These are phyloP conservation scores for Cladorrhinum sp. DNA, from an alignment of 2,329 filamentous ascomycete genomes.

Conservation along the genomic window DNA sequence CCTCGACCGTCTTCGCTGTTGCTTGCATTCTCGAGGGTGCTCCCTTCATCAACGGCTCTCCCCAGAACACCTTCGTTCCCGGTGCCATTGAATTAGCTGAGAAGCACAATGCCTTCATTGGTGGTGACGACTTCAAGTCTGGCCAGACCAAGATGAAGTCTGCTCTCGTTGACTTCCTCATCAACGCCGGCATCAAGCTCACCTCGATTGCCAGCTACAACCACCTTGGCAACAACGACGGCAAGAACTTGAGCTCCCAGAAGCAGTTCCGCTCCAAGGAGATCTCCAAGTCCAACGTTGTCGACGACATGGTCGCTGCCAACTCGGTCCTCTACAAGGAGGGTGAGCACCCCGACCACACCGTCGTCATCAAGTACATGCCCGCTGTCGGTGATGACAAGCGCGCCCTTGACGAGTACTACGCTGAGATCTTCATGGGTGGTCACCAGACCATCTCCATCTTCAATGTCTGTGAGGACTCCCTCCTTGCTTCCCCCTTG, in stretches of 20 bases:
- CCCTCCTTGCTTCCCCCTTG: constrained; percentile 87
- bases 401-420: constrained; percentile 98
- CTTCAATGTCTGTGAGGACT: constrained; percentile 99
- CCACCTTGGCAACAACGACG: constrained; percentile 98
- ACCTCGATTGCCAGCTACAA: constrained; percentile 99
- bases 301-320: constrained; percentile 98
- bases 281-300: constrained; percentile 98
- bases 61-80: constrained; percentile 98
- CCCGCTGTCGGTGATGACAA: constrained; percentile 98
- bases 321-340: constrained; percentile 87
- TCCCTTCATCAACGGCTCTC: constrained; percentile 98
- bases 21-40: constrained; percentile 85
- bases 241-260: constrained; percentile 96
- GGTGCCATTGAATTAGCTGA: constrained; percentile 87
- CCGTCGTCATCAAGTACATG: constrained; percentile 99
- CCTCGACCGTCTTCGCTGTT: constrained; percentile 93
- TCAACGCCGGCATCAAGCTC: constrained; percentile 97
- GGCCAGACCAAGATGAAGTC: constrained; percentile 99
- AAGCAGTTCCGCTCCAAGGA: constrained; percentile 99
- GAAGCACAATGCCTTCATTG: constrained; percentile 83
- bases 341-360: constrained; percentile 95
- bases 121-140: constrained; percentile 99
- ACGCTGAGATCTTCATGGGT: constrained; percentile 97
- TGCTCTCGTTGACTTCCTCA: constrained; percentile 94
- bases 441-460: constrained; percentile 96